Evolutionary conservation across 139 green algal genomes (phyloP).

Genomic region (Desmodesmus armatus): DNA sequence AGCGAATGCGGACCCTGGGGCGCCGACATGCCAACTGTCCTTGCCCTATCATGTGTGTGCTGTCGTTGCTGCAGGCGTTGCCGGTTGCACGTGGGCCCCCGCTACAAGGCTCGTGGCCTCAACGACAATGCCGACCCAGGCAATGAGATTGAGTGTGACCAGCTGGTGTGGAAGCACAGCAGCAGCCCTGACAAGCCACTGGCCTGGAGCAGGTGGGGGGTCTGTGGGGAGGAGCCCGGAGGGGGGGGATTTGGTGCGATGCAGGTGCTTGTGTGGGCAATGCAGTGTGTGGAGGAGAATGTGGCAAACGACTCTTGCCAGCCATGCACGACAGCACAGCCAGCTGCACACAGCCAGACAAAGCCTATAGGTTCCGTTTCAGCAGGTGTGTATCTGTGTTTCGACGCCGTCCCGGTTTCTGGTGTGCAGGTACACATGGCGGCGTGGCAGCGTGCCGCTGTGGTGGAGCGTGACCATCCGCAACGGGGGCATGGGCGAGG

Average conservation of each 20-base stretch:
- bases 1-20: no score
- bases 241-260: no score
- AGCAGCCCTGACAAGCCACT: conserved; percentile 16
- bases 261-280: no score
- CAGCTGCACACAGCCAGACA: not conserved
- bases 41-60: no score
- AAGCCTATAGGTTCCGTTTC: not conserved
- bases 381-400: not conserved
- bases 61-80: conserved; percentile 58
- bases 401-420: not conserved
- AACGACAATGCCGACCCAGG: conserved; percentile 89
- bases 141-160: conserved; percentile 99
- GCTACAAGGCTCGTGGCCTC: conserved; percentile 94
- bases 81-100: conserved; percentile 86
- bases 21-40: no score
- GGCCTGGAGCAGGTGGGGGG: conserved; percentile 39
- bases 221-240: no score
- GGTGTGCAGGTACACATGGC: conserved; percentile 82
- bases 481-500: conserved; percentile 88
- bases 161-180: conserved; percentile 80
- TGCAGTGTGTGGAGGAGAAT: no score
- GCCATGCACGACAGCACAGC: not conserved
- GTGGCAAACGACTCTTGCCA: no score
- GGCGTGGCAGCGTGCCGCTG: conserved; percentile 87
- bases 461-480: conserved; percentile 77